Evolutionary conservation across 2,329 filamentous ascomycete genomes (phyloP), one percentile per base, ranked within the genome.

Genomic region (Thielaviopsis euricoi): DNA sequence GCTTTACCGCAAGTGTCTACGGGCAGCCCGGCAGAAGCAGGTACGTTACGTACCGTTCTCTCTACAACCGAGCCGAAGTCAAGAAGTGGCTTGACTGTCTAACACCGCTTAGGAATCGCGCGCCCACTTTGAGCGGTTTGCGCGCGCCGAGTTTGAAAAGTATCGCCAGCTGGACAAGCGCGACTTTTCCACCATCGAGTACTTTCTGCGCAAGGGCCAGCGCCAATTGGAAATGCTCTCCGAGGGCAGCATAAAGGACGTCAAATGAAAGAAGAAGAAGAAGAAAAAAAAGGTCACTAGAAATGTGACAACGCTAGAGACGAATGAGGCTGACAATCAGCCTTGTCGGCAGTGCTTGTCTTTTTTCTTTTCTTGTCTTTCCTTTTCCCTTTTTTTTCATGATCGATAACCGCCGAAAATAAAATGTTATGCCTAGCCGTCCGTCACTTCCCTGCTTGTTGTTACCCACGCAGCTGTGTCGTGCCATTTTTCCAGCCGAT

Each of bases 111-210:
- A 85, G 82, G 71, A 70, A 49, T 75, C 76, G 17, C 77, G 79
- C 59, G 65, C 73, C 52, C 81, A 85, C 62, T 88, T 88, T 66
- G 73, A 80, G 64, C 68, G 71, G 4, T 87, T 82, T 69, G 77
- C 79, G 53, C 80, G 87, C 63, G 69, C 74, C 26, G 89, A 96
- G 67, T 97, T 98, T 66, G 74, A 82, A 46, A 86, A 85, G 67
- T 77, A 87, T 66, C 67, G 81, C 13, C 67, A 69, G 9, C 69
- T 94, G 58, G 83, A 86, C 69, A 93, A 88, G 71, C 89, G 87
- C 64, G 89, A 95, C 66, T 95, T 95, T 70, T 76, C 77, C 17
- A 84, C 89, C 6, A 85, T 96, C 59, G 90, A 96, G 69, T 93
- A 88, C 68, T 73, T 95, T 37, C 68, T 96, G 55, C 80, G 90